Evolutionary conservation across 495 filamentous ascomycete genomes (phyloP).

Genomic region (Talaromyces liani): DNA sequence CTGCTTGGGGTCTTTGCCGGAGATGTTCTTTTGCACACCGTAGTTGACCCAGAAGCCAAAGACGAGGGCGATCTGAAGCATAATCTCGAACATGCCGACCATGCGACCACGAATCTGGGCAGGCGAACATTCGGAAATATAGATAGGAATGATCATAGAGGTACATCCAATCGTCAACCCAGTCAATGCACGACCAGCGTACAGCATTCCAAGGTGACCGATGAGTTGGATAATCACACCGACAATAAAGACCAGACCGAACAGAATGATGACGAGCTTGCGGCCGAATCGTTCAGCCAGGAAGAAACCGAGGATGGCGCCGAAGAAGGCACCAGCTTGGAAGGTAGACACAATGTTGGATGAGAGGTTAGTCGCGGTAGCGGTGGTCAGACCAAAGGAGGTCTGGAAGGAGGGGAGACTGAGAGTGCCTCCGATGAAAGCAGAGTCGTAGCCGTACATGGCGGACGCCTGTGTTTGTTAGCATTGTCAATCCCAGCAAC

Average conservation of each 20-base stretch:
- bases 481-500: not conserved
- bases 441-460: conserved; percentile 43
- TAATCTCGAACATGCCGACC: conserved; percentile 55
- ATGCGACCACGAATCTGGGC: conserved; percentile 21
- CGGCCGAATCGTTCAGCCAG: conserved; percentile 53
- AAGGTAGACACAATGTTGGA: conserved; percentile 51
- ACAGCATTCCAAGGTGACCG: conserved; percentile 24
- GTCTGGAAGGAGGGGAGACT: conserved; percentile 46
- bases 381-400: conserved; percentile 43
- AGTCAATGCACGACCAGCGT: conserved; percentile 35
- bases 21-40: conserved; percentile 25
- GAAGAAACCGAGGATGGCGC: conserved; percentile 50
- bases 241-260: conserved; percentile 50
- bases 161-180: conserved; percentile 36
- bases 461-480: not conserved
- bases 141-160: conserved; percentile 37
- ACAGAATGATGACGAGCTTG: conserved; percentile 48
- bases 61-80: conserved; percentile 55
- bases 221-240: conserved; percentile 57
- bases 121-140: conserved; percentile 23
- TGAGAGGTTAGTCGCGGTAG: conserved; percentile 24
- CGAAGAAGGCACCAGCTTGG: conserved; percentile 62
- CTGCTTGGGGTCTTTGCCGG: conserved; percentile 18
- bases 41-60: conserved; percentile 61
- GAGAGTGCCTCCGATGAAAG: conserved; percentile 55